A percentile compares a stretch with the other conserved stretches of the same genome.
Conservation (phyloP, 768 basidiomycete genomes). For the Strobilomyces echinocephalus region DNA sequence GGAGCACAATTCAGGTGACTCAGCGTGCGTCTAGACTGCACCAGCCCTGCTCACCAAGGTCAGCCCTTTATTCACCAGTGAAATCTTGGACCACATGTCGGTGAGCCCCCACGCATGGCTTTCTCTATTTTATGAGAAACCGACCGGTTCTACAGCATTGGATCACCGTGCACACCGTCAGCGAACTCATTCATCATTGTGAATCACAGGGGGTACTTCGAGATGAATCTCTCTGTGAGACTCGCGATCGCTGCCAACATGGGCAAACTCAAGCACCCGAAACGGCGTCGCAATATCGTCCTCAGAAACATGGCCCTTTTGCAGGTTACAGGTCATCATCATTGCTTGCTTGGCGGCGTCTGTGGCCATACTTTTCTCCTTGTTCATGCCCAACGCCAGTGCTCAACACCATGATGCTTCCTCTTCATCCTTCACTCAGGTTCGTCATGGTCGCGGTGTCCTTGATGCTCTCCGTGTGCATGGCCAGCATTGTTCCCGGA, state of each 20-base stretch:
- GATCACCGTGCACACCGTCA: conserved; percentile 82
- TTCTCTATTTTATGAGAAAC: not conserved
- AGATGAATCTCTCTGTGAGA: too few species aligned
- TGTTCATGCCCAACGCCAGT: conserved; percentile 44
- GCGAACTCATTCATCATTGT: conserved; percentile 96
- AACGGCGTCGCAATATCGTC: too few species aligned
- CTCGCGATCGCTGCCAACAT: too few species aligned
- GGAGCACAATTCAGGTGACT: conserved; percentile 1
- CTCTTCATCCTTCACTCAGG: conserved; percentile 35
- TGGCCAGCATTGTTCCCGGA: conserved; percentile 72
- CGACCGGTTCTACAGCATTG: conserved; percentile 51
- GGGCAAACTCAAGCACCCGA: too few species aligned
- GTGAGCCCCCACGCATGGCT: conserved; percentile 38
- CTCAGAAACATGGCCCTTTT: too few species aligned
- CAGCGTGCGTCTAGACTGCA: conserved; percentile 52
- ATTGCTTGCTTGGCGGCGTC: conserved; percentile 85
- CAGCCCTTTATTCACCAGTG: conserved; percentile 86
- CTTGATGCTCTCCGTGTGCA: conserved; percentile 74
- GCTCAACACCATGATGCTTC: conserved; percentile 11
- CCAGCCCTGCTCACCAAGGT: conserved; percentile 83
- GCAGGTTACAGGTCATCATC: conserved; percentile 88
- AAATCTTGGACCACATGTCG: conserved; percentile 81
- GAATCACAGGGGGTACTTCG: conserved; percentile 96
- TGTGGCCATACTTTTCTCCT: conserved; percentile 68
- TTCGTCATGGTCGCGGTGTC: conserved; percentile 73